A percentile compares a stretch with the other conserved stretches of the same genome.
These are phyloP conservation scores for Lactarius sanguifluus DNA, from an alignment of 768 basidiomycete species.

Conservation along the genomic window DNA sequence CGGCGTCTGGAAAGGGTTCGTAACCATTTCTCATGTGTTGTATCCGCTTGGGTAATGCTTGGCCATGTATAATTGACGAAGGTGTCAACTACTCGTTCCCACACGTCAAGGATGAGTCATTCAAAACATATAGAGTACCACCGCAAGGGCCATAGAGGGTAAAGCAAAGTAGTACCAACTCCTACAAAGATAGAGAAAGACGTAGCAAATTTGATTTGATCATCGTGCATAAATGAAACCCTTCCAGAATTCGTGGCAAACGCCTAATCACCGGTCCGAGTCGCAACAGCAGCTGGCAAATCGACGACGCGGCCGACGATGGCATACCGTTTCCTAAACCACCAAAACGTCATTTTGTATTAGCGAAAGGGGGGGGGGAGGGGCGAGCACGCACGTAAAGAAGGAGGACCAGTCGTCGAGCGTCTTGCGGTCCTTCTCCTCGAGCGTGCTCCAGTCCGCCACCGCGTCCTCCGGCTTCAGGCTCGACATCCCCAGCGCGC, in stretches of 20 bases:
- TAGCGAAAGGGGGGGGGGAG: neutral
- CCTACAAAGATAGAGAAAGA: neutral
- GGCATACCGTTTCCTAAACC: constrained; percentile 76
- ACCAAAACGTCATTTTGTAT: neutral
- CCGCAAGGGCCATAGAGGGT: neutral
- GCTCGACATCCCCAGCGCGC: constrained; percentile 86
- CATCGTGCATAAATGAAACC: neutral
- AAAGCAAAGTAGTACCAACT: neutral
- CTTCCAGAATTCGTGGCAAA: constrained; percentile 4
- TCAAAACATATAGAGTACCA: neutral
- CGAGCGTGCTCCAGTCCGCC: constrained; percentile 77
- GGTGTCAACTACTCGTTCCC: neutral
- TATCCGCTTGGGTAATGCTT: neutral
- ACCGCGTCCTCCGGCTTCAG: constrained; percentile 83
- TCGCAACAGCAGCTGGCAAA: constrained; percentile 42
- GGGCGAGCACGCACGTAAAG: constrained; percentile 63
- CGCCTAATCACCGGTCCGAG: constrained; percentile 24
- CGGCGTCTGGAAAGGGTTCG: neutral
- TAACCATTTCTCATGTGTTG: neutral
- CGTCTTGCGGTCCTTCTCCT: constrained; percentile 70
- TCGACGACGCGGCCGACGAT: constrained; percentile 76
- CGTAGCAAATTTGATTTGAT: neutral
- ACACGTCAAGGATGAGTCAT: neutral
- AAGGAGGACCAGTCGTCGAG: constrained; percentile 89
- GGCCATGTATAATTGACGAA: neutral